A percentile compares a stretch with the other conserved stretches of the same genome.
Evolutionary conservation across 108 stramenopile species (phyloP).

Genomic region (Skeletonema menzelii): DNA sequence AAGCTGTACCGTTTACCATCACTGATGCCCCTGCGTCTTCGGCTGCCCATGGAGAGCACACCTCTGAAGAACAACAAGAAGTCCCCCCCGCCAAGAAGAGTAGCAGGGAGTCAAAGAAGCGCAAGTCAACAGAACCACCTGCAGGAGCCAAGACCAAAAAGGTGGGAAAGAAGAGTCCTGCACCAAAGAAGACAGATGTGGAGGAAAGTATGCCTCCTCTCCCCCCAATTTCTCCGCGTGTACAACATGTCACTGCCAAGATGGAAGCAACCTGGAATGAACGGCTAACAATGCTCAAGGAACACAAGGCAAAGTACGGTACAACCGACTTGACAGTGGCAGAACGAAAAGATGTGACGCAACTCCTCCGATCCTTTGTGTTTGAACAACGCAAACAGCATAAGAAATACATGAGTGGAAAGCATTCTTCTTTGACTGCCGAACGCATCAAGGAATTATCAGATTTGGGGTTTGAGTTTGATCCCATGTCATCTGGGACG

Average conservation of each 20-base stretch:
- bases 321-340: constrained; percentile 6
- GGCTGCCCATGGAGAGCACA: neutral
- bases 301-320: constrained; percentile 14
- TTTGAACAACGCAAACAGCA: constrained; percentile 26
- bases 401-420: neutral
- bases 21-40: neutral
- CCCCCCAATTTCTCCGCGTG: neutral
- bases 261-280: constrained; percentile 7
- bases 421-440: constrained; percentile 9
- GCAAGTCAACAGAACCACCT: neutral
- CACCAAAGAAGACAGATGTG: neutral
- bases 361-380: constrained; percentile 6
- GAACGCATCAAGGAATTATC: constrained; percentile 10
- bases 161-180: neutral
- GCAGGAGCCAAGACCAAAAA: neutral
- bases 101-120: neutral
- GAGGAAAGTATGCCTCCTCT: neutral
- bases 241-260: neutral
- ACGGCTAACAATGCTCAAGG: constrained; percentile 11
- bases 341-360: neutral
- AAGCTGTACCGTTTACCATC: neutral
- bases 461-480: constrained; percentile 27
- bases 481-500: constrained; percentile 11
- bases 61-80: neutral
- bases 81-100: neutral